Base-by-base conservation (phyloP, 2,329 filamentous ascomycete genomes). In the Epicoccum nigrum region DNA sequence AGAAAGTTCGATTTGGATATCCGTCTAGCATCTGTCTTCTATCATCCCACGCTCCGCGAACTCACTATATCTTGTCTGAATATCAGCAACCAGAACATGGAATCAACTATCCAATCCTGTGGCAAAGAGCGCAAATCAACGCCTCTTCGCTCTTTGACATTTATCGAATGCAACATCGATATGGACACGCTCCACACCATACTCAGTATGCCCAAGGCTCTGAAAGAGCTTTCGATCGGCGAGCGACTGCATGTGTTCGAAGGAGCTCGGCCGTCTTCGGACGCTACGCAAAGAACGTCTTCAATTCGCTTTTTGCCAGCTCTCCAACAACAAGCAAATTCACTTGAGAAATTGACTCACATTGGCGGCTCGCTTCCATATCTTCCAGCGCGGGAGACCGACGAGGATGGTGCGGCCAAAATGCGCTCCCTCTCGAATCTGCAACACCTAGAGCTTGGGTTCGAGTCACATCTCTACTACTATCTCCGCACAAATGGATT, bases 141-240 rank as follows among this genome's bases (percentile, higher is more conserved):
- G 13, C 57, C 67, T 17, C 58, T 74, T 0, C 58, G 57, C 21
- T 69, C 64, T 4, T 48, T 74, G 7, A 68, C 60, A 1, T 60
- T 74, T n/a, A 66, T 73, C 11, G 71, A 74, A 49, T 73, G 70
- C 28, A 74, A 74, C 31, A 64, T 74, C 45, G 58, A 61, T 11
- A 54, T 72, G 3, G 30, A 51, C 1, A 67, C 68, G 17, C 54
- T 74, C 1, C 46, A 67, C 16, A 40, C 61, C 1, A 55, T 71
- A 4, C 54, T 74, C n/a, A 59, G 61, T 9, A 48, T 71, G 9
- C 71, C 71, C 1, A 67, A 63, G 30, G 66, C 67, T 5, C 52
- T 74, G 2, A 63, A 68, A 42, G 56, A 65, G 25, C 58, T 74
- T 4, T 64, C 60, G 1, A 65, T 74, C 9, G 68, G 67, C 11